These are phyloP conservation scores for Hymenochaete sp. DNA, from an alignment of 1,284 basidiomycete species.

Conservation along the genomic window DNA sequence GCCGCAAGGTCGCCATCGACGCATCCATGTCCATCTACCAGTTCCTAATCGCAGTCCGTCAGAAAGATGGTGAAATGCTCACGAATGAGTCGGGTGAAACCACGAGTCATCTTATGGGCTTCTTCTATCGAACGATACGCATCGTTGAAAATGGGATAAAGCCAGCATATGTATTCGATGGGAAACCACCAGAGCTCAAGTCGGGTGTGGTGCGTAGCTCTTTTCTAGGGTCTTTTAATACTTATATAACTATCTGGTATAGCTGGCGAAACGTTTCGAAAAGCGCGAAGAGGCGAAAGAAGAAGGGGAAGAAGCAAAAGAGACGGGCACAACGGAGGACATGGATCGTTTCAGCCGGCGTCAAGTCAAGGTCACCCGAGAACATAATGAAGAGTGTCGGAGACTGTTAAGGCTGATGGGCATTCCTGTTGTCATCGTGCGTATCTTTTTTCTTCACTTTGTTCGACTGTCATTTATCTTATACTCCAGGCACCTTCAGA, in stretches of 20 bases:
- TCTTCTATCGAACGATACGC: conserved; percentile 95
- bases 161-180: conserved; percentile 97
- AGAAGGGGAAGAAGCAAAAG: conserved; percentile 93
- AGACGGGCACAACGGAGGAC: conserved; percentile 87
- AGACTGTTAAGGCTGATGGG: conserved; percentile 90
- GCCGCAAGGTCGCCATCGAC: conserved; percentile 97
- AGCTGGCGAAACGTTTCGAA: conserved; percentile 92
- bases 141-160: conserved; percentile 99
- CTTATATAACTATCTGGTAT: conserved; percentile 10
- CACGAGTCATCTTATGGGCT: conserved; percentile 96
- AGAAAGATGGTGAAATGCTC: conserved; percentile 93
- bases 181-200: conserved; percentile 96
- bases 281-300: conserved; percentile 88
- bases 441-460: conserved; percentile 23
- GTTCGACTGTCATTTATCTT: conserved; percentile 2
- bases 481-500: conserved; percentile 84
- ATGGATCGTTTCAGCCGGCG: conserved; percentile 86
- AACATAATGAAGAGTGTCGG: conserved; percentile 96
- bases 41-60: conserved; percentile 95
- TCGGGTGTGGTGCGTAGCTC: conserved; percentile 78
- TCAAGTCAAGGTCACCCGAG: conserved; percentile 89
- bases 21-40: conserved; percentile 95
- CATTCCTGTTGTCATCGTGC: conserved; percentile 85
- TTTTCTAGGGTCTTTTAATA: conserved; percentile 4
- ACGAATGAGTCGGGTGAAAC: conserved; percentile 97